Conservation (phyloP, 805 yeast species). For the Yarrowia deformans region DNA sequence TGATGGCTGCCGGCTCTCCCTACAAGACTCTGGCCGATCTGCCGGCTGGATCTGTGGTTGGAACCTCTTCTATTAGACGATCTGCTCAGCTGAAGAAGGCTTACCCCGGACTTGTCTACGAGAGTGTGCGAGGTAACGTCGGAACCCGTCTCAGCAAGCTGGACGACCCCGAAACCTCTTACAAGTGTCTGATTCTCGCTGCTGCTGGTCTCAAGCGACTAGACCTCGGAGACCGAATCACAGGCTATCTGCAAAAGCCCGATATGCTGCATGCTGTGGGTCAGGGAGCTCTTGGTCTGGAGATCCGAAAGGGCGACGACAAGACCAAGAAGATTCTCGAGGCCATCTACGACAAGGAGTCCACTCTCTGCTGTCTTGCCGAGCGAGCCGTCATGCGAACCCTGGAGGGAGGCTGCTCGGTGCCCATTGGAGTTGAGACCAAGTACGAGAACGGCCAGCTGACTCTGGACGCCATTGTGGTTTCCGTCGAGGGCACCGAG, state of each 20-base stretch:
- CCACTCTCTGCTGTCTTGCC: slow-evolving; percentile 78
- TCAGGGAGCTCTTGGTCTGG: slow-evolving; percentile 97
- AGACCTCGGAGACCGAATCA: slow-evolving; percentile 76
- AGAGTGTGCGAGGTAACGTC: slow-evolving; percentile 84
- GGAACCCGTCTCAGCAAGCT: slow-evolving; percentile 83
- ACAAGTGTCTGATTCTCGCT: slow-evolving; percentile 81
- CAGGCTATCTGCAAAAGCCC: slow-evolving; percentile 70
- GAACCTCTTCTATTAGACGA: slow-evolving; percentile 93
- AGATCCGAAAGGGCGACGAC: slow-evolving; percentile 75
- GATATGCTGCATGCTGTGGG: slow-evolving; percentile 97
- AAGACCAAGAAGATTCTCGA: slow-evolving; percentile 65
- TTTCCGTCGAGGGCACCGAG: slow-evolving; percentile 81
- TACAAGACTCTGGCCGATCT: slow-evolving; percentile 73
- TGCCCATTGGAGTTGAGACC: slow-evolving; percentile 92
- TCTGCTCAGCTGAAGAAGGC: slow-evolving; percentile 85
- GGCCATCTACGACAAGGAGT: slow-evolving; percentile 64
- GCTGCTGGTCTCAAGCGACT: slow-evolving; percentile 88
- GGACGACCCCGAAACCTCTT: slow-evolving; percentile 72
- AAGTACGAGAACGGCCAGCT: slow-evolving; percentile 57
- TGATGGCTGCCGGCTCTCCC: slow-evolving; percentile 71
- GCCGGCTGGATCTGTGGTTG: slow-evolving; percentile 86
- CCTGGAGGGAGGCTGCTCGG: slow-evolving; percentile 97
- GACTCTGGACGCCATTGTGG: slow-evolving; percentile 72
- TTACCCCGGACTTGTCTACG: slow-evolving; percentile 78
- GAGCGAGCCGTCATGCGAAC: slow-evolving; percentile 87